Base-by-base conservation (phyloP, 2,329 filamentous ascomycete species). In the Amauroascus verrucosus region DNA sequence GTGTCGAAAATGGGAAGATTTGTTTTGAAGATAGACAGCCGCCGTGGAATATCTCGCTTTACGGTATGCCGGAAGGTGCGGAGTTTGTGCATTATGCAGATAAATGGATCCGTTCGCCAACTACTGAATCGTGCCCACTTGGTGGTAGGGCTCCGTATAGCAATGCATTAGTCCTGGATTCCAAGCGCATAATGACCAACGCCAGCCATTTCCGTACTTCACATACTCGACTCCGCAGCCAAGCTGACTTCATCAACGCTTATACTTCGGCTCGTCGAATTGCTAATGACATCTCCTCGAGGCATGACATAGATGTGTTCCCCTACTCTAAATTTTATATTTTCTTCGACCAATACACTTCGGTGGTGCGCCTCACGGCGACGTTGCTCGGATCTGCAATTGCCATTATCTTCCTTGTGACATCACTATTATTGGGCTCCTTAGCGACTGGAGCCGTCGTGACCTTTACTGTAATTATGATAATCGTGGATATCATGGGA, bases 311-410 rank as follows among this genome's bases (percentile, higher is more conserved):
- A 20, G 83, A 93, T 22, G 84, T 98, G 2, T 98, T 98, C 77
- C 88, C 93, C 0, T 98, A 98, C 73, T 94, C 88, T 61, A 84
- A 96, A 56, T 95, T 95, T 68, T 98, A 98, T 74, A 90, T 98
- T 67, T 98, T 97, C 79, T 98, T 98, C 67, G 93, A 98, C 66
- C 93, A 97, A 67, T 98, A 98, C 65, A 79, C 88, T 5, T 81
- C 80, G 54, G 97, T 98, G 57, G 82, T 95, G 18, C 77, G 79
- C 9, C 77, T 97, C 3, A 90, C 91, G 0, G 84, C 79, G 0
- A 81, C 84, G 0, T 80, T 98, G 1, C 79, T 98, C 28, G 85
- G 85, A 38, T 85, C 87, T 2, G 91, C 89, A 0, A 76, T 97
- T 13, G 87, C 79, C 24, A 86, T 95, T 59, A 95, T 97, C 56